phyloP scores from a whole-genome alignment of 2,329 filamentous ascomycete species.

The Aspergillus arachidicola region DNA sequence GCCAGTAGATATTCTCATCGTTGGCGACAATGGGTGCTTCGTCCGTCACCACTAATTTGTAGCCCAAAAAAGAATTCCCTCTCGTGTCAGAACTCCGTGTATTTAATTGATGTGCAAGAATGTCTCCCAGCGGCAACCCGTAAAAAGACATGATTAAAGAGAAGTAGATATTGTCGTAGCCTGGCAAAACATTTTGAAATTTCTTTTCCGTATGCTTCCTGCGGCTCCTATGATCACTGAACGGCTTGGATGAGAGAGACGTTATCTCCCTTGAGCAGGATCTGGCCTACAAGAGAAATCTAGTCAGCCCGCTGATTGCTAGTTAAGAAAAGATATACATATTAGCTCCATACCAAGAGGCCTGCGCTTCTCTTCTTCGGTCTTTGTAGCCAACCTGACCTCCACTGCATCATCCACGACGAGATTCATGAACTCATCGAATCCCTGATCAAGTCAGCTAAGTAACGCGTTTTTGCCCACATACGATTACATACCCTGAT shows the following conservation, averaged over 20 bases:
- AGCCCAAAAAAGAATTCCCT: conserved; percentile 20
- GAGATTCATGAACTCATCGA: conserved; percentile 99
- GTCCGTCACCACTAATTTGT: conserved; percentile 30
- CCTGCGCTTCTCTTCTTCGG: conserved; percentile 75
- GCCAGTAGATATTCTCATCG: conserved; percentile 74
- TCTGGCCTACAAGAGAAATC: conserved; percentile 63
- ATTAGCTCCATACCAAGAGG: conserved; percentile 66
- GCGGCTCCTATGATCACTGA: conserved; percentile 28
- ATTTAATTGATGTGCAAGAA: conserved; percentile 22
- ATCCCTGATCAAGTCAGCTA: conserved; percentile 64
- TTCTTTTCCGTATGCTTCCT: conserved; percentile 7
- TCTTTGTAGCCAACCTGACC: conserved; percentile 82
- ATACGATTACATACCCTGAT: conserved; percentile 69
- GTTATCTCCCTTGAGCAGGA: conserved; percentile 85
- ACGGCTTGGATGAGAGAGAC: conserved; percentile 74
- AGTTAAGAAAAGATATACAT: background rate
- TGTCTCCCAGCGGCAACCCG: conserved; percentile 20
- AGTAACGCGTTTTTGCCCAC: background rate
- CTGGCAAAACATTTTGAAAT: conserved; percentile 16
- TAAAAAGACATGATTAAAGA: conserved; percentile 20
- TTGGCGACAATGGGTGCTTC: conserved; percentile 67
- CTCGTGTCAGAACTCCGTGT: conserved; percentile 22
- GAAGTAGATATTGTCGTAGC: conserved; percentile 15
- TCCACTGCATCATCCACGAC: conserved; percentile 95
- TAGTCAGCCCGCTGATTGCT: background rate